Base-by-base conservation (phyloP, 768 basidiomycete genomes). In the Boletus rex-veris region DNA sequence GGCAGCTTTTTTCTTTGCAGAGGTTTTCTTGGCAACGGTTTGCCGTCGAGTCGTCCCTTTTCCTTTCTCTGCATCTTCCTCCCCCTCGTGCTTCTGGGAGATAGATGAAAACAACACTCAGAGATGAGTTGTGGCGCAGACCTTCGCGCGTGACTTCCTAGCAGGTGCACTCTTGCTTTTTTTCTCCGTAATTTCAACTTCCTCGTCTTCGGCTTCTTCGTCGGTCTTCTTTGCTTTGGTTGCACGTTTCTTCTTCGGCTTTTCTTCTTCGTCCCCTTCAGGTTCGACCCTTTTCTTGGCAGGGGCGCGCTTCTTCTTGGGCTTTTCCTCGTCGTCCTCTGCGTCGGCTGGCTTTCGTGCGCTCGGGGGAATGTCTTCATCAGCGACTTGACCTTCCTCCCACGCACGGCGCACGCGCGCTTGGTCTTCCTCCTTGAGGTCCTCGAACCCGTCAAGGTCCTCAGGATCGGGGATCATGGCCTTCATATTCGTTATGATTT, bases 401-500 rank as follows among this genome's bases (percentile, higher is more conserved):
- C 81, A 92, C 1, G 95, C 93, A 62, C 78, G 81, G 52, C 67
- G 73, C 39, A 97, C 68, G 54, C 83, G 85, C 6, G 76, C 81
- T 69, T 95, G 77, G 65, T 95, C 92, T 40, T 82, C 86, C 1
- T 76, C 72, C 0, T 63, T 73, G 43, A 93, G 77, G 0, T 85
- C 86, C 18, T 92, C 90, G 68, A 79, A 96, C 18, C 94, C 94
- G 65, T 98, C 94, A 36, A 96, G 73, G 1, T 94, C 91, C 10
- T 80, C 76, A 0, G 83, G 75, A 5, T 75, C 75, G 2, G 76
- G 74, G 57, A 88, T 79, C 3, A 74, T 69, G 12, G 75, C 75
- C 72, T 92, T 88, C 70, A 90, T 75, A 65, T 92, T 94, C 19
- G 64, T 65, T 31, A 96, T 61, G 45, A 93, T 82, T 63, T 79